Percentiles rank a stretch among this genome's conserved stretches.
Conservation (phyloP, 1,284 basidiomycete genomes). For the Cryptococcus maquisensis region DNA sequence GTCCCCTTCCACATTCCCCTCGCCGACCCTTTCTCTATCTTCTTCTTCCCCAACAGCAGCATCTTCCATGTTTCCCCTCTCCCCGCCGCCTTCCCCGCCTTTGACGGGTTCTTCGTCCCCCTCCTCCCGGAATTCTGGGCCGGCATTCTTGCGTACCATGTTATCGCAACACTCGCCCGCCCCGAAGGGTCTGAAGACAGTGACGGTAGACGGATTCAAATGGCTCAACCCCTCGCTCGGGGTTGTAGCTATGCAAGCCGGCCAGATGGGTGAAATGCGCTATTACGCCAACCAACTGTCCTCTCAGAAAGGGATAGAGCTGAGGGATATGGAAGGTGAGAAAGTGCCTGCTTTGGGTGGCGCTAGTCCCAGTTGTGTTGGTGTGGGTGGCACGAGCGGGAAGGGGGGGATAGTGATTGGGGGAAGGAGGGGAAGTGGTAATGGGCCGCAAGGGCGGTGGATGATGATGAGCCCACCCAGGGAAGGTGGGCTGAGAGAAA, state of each 20-base stretch:
- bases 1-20: conserved; percentile 4
- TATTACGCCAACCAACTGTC: conserved; percentile 26
- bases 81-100: not conserved
- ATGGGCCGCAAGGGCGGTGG: not conserved
- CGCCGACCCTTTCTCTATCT: not conserved
- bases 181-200: conserved; percentile 1
- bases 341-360: conserved; percentile 8
- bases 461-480: not conserved
- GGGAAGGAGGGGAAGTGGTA: not conserved
- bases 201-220: conserved; percentile 40
- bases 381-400: conserved; percentile 3
- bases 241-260: conserved; percentile 33
- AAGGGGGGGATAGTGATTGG: not conserved
- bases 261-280: conserved; percentile 40
- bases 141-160: conserved; percentile 17
- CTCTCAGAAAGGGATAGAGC: conserved; percentile 17
- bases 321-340: conserved; percentile 40
- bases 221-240: conserved; percentile 39
- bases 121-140: not conserved
- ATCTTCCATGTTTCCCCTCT: not conserved
- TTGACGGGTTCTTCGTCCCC: not conserved
- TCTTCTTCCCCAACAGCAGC: not conserved
- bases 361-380: not conserved
- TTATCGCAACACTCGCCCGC: conserved; percentile 2
- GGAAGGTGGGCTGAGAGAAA: not conserved